Percentiles rank a stretch among this genome's conserved stretches.
Evolutionary conservation across 2,329 filamentous ascomycete species (phyloP).

Genomic region (Escovopsis sp.): DNA sequence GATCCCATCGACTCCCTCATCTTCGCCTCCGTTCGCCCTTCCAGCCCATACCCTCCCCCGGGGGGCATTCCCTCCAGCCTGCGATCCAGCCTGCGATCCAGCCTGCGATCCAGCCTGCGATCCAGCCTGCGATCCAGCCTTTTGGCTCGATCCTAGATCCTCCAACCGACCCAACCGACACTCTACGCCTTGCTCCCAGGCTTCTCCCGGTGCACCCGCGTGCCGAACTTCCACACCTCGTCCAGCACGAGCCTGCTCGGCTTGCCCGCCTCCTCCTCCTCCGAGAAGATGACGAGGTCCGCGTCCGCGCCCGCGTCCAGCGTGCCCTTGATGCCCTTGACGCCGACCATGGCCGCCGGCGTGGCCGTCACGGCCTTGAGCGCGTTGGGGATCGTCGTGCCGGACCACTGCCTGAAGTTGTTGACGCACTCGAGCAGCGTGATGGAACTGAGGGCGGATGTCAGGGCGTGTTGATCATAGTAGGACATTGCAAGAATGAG

Average conservation of each 20-base stretch:
- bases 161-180: background rate
- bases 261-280: slow-evolving; percentile 31
- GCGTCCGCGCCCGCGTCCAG: slow-evolving; percentile 50
- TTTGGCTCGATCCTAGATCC: background rate
- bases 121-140: no score
- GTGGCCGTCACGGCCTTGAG: slow-evolving; percentile 61
- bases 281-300: slow-evolving; percentile 53
- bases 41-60: no score
- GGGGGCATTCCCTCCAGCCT: no score
- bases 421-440: slow-evolving; percentile 70
- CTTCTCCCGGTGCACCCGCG: slow-evolving; percentile 24
- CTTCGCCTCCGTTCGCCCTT: no score
- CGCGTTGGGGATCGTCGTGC: slow-evolving; percentile 51
- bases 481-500: background rate
- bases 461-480: slow-evolving; percentile 4
- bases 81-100: no score
- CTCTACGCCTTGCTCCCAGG: background rate
- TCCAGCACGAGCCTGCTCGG: slow-evolving; percentile 48
- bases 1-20: no score
- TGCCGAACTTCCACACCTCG: slow-evolving; percentile 69
- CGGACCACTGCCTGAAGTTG: slow-evolving; percentile 67
- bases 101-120: no score
- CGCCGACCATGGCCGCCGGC: slow-evolving; percentile 61
- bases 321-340: slow-evolving; percentile 52
- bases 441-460: slow-evolving; percentile 35